Evolutionary conservation across 495 filamentous ascomycete genomes (phyloP).

Genomic region (Penicillium riverlandense): DNA sequence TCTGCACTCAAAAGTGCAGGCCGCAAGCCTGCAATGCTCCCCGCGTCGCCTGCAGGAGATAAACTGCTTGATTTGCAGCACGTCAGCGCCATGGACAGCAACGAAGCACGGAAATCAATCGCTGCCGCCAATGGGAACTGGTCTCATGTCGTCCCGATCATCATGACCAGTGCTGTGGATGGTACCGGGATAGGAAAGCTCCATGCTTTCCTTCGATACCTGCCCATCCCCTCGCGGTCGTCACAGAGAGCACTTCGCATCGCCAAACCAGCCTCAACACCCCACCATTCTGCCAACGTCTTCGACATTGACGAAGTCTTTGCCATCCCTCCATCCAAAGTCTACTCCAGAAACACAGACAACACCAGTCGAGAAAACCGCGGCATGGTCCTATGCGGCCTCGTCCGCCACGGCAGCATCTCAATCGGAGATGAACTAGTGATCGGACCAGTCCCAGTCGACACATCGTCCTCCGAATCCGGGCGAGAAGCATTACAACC

Average conservation of each 20-base stretch:
- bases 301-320: slow-evolving; percentile 90
- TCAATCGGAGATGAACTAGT: slow-evolving; percentile 71
- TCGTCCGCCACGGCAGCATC: slow-evolving; percentile 71
- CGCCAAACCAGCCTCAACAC: slow-evolving; percentile 10
- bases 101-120: slow-evolving; percentile 45
- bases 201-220: slow-evolving; percentile 70
- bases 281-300: slow-evolving; percentile 43
- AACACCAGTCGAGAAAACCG: slow-evolving; percentile 32
- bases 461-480: slow-evolving; percentile 15
- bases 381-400: slow-evolving; percentile 70
- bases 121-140: slow-evolving; percentile 34
- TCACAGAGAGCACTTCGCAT: slow-evolving; percentile 23
- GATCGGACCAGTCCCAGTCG: slow-evolving; percentile 65
- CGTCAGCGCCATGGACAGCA: slow-evolving; percentile 35
- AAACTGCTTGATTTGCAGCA: slow-evolving; percentile 27
- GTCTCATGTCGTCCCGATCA: slow-evolving; percentile 63
- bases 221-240: slow-evolving; percentile 62
- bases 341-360: slow-evolving; percentile 30
- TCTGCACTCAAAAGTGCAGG: slow-evolving; percentile 68
- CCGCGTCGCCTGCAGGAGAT: slow-evolving; percentile 34
- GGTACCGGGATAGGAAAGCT: slow-evolving; percentile 74
- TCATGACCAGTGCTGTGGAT: slow-evolving; percentile 81
- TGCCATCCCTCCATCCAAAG: slow-evolving; percentile 48
- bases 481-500: too few species aligned
- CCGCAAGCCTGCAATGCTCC: slow-evolving; percentile 63